These are phyloP conservation scores for Theobroma grandiflorum DNA, from an alignment of 441 rosid species.

Conservation along the genomic window DNA sequence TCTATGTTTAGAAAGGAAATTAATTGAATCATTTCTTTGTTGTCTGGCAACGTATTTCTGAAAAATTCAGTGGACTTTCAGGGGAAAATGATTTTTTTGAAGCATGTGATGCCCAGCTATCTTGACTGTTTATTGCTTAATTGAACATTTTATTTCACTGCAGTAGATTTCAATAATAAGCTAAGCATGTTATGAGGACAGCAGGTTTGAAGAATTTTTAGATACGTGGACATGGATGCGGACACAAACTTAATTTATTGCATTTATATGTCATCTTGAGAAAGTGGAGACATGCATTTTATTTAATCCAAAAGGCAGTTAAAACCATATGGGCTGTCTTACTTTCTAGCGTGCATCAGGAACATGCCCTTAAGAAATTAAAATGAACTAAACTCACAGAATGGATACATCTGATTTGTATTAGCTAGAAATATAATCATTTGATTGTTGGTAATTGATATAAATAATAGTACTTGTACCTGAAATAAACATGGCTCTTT, in stretches of 20 bases:
- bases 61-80: neutral
- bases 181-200: conserved; percentile 6
- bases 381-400: conserved; percentile 2
- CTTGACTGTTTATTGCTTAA: conserved; percentile 4
- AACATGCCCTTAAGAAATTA: conserved; percentile 16
- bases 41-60: neutral
- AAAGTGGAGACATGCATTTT: conserved; percentile 5
- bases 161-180: conserved; percentile 13
- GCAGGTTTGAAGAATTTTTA: neutral
- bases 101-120: neutral
- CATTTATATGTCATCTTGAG: conserved; percentile 5
- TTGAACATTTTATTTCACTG: conserved; percentile 5
- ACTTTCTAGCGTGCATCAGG: conserved; percentile 15
- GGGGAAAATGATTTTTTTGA: conserved; percentile 11
- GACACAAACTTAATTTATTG: conserved; percentile 10
- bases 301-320: conserved; percentile 3
- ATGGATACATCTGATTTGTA: conserved; percentile 14
- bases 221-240: conserved; percentile 1
- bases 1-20: neutral
- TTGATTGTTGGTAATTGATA: conserved; percentile 12
- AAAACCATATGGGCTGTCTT: conserved; percentile 1
- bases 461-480: neutral
- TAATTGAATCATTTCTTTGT: conserved; percentile 3
- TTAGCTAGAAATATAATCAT: conserved; percentile 1
- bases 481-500: conserved; percentile 12